Evolutionary conservation across 2,329 filamentous ascomycete species (phyloP).

Genomic region (Paraconiothyrium sp.): DNA sequence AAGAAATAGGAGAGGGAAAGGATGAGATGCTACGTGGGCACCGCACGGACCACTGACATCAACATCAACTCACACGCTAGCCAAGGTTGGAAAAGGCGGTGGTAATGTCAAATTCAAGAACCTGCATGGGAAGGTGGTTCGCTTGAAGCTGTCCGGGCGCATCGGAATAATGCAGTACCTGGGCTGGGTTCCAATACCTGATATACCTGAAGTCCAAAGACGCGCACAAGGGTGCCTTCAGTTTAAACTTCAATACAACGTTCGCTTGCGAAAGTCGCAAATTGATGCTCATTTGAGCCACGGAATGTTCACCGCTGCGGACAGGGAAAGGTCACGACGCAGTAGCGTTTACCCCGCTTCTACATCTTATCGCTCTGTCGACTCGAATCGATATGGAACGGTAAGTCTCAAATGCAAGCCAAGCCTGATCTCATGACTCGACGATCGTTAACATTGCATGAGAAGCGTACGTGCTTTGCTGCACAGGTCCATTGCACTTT

Average conservation of each 20-base stretch:
- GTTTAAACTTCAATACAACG: neutral
- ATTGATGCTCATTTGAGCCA: neutral
- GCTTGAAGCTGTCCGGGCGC: neutral
- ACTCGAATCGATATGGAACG: neutral
- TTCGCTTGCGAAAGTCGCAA: neutral
- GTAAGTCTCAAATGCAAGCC: neutral
- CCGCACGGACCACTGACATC: neutral
- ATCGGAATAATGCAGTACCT: neutral
- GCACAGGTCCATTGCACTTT: too few relatives aligned
- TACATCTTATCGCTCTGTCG: neutral
- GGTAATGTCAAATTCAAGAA: neutral
- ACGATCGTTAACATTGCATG: neutral
- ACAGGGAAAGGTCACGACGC: neutral
- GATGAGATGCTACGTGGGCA: neutral
- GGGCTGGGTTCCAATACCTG: neutral
- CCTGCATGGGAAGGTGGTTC: neutral
- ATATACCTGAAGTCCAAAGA: neutral
- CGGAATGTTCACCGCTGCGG: neutral
- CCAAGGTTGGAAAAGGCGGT: neutral
- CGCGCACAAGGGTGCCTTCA: neutral
- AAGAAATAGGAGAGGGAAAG: neutral
- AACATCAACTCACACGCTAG: neutral
- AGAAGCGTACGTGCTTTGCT: neutral
- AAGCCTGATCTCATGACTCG: neutral
- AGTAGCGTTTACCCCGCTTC: neutral